Evolutionary conservation across 805 yeast species (phyloP), one percentile per base, ranked within the genome.

Genomic region (Metschnikowia sp.): DNA sequence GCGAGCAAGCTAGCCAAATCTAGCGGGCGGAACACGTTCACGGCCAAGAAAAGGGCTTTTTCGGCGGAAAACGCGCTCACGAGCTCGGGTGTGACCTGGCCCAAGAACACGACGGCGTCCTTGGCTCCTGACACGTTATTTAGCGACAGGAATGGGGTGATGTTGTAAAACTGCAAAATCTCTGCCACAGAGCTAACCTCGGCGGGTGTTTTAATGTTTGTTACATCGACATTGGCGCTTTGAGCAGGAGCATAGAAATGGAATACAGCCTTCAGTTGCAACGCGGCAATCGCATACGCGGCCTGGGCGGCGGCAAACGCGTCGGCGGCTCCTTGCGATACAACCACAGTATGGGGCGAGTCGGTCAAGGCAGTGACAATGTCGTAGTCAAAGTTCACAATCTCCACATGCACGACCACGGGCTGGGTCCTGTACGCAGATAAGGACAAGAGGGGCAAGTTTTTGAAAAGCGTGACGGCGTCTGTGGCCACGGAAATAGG

Each of bases 1-100:
- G 68, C 54, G 42, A 80, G 68, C 29, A 88, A 69, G 12, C 71
- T 63, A n/a, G 70, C 62, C 42, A 83, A 71, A 49, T 76, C 68
- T 71, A 90, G 86, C 3, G 97, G 96, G 59, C 88, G 79, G 70
- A 85, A 86, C 31, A 79, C 78, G 36, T 84, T 79, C 39, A 88
- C 72, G 8, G 79, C 68, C 39, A 86, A 65, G 31, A 86, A 61
- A 36, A 82, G 78, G 15, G 73, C 70, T 37, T 65, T 61, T 32
- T 70, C 65, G 32, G 65, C 57, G 19, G 63, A 57, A 28, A 69
- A 66, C n/a, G 75, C 72, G 10, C 64, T 53, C 4, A 75, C 57
- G 40, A 84, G 68, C 12, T 70, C 71, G 4, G 69, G 65, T 19
- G 68, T 69, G 38, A 79, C 72, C 43, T 81, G 75, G 45, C 96